Base-by-base conservation (phyloP, 345 rosid species). In the Syzygium jambos region DNA sequence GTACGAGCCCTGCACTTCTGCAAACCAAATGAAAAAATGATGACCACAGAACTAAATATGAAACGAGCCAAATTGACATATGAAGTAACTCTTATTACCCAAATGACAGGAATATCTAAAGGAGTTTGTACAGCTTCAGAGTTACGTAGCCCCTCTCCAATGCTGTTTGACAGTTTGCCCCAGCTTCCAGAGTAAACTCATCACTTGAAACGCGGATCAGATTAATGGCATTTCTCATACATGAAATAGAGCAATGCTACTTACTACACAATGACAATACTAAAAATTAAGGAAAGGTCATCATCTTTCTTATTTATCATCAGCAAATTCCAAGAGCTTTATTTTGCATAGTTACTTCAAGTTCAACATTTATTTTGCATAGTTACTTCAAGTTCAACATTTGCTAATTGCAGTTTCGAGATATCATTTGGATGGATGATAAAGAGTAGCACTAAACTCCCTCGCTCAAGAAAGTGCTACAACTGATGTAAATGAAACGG, bases 51-150 rank as follows among this genome's bases (percentile, higher is more conserved):
- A 51, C 49, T 59, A 23, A 10, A 9, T 84, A 88, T 59, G 52
- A 85, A 82, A 43, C 86, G 59, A 84, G 86, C 56, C 65, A 77
- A 87, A 51, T 43, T 65, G 43, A 85, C 53, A 84, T 80, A 43
- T 87, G 23, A 85, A 88, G 49, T 29, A 88, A 68, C 46, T 52
- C 6, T 52, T 52, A 86, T 89, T 92, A 97, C 98, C 99, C 93
- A 43, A 94, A 92, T 38, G 97, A 95, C 53, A 87, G 89, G 78
- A 96, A 90, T 51, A 97, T 78, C 86, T 88, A 95, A 88, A 95
- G 91, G 87, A 97, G 95, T 89, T 95, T 43, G 86, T 88, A 89
- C 89, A 97, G 86, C 90, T 97, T 97, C 56, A 96, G 93, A 88
- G 98, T 94, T 85, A 96, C 88, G 88, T 89, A 93, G 86, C 95